Evolutionary conservation across 1,284 basidiomycete species (phyloP).

Genomic region (Cystobasidiaceae sp.): DNA sequence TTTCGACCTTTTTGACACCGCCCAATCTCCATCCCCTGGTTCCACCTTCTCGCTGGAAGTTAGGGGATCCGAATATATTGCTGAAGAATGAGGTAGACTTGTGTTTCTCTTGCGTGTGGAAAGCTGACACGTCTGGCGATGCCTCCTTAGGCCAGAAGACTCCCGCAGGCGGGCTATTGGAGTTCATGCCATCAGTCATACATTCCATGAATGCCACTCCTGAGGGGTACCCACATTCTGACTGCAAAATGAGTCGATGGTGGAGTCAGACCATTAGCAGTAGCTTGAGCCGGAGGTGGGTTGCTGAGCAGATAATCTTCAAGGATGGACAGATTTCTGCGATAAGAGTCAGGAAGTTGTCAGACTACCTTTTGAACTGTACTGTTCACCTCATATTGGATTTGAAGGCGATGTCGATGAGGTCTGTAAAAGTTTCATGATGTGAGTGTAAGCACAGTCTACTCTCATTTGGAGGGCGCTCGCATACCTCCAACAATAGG

Average conservation of each 20-base stretch:
- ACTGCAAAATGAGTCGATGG: conserved; percentile 23
- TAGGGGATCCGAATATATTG: conserved; percentile 23
- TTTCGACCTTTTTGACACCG: conserved; percentile 19
- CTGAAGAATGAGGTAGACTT: conserved; percentile 14
- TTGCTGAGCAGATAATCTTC: conserved; percentile 27
- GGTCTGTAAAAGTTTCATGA: neutral
- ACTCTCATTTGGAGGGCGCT: neutral
- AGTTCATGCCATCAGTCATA: neutral
- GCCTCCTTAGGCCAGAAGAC: conserved; percentile 22
- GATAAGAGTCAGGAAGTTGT: too few species aligned
- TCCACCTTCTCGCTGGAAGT: neutral
- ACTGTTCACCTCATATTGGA: conserved; percentile 15
- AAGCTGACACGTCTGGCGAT: conserved; percentile 6
- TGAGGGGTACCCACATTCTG: conserved; percentile 16
- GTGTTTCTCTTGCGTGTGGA: neutral
- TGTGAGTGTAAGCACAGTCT: too few species aligned
- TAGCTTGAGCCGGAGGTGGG: neutral
- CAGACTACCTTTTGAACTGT: too few species aligned
- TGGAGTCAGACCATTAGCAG: conserved; percentile 13
- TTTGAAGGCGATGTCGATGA: conserved; percentile 27
- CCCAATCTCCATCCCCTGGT: conserved; percentile 25
- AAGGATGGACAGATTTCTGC: conserved; percentile 22
- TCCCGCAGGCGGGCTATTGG: conserved; percentile 22
- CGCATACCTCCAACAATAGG: conserved; percentile 23
- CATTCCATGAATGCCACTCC: neutral